Percentiles rank a stretch among this genome's conserved stretches.
These are phyloP conservation scores for Hirschioporus abietinus DNA, from an alignment of 768 basidiomycete species.

Conservation along the genomic window DNA sequence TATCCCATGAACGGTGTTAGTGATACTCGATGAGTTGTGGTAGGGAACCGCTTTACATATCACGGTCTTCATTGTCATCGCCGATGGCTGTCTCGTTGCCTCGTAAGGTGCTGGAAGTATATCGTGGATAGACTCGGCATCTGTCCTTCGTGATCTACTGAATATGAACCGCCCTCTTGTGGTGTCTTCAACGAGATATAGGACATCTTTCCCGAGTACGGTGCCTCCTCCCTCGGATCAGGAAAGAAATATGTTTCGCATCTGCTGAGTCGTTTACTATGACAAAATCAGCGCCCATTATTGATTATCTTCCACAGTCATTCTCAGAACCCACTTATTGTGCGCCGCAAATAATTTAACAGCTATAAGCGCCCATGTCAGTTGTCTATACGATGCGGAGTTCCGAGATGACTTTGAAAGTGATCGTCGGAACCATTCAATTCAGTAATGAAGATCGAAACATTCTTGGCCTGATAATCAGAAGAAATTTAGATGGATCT, in stretches of 20 bases:
- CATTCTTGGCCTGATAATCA: background rate
- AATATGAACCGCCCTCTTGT: no score
- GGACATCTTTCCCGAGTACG: no score
- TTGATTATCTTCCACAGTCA: background rate
- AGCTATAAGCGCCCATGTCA: background rate
- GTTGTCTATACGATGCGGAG: background rate
- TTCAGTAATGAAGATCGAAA: background rate
- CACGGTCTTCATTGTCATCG: no score
- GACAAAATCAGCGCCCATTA: background rate
- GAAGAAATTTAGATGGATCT: background rate
- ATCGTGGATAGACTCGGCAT: no score
- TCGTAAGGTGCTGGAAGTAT: no score
- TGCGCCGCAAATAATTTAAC: background rate
- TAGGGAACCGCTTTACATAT: no score
- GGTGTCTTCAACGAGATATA: no score
- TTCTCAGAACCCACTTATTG: background rate
- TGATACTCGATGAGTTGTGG: no score
- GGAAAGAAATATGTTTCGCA: background rate
- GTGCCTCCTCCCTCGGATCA: no score
- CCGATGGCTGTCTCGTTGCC: no score
- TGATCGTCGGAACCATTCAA: background rate
- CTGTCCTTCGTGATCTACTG: no score
- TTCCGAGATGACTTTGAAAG: background rate
- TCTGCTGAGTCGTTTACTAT: background rate
- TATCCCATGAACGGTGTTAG: no score